Percentiles rank a stretch among this genome's conserved stretches.
Conservation (phyloP, 2,329 filamentous ascomycete genomes). For the Corniculantispora saksenae region DNA sequence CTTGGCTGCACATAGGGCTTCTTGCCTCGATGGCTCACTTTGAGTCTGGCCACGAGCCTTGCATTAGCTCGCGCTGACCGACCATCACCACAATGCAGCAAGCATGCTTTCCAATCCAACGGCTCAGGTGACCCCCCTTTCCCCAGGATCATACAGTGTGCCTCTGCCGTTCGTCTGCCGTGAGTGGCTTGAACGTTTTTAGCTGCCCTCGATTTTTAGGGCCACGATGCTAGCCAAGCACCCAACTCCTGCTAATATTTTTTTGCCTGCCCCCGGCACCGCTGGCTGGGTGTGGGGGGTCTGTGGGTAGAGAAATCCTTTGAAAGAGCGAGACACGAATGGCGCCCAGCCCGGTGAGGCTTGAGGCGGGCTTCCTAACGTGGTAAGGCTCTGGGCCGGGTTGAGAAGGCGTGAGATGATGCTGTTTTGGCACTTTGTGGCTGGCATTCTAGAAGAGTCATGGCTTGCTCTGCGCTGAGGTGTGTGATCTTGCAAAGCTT, state of each 20-base stretch:
- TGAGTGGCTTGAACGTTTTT: too few species aligned
- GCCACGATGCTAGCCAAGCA: too few species aligned
- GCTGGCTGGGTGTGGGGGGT: neutral
- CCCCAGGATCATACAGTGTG: too few species aligned
- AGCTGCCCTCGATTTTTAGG: too few species aligned
- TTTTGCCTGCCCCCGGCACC: too few species aligned
- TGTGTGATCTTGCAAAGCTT: neutral
- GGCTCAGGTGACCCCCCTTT: neutral
- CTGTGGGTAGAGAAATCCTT: neutral
- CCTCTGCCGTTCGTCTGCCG: too few species aligned
- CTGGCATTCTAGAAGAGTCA: slow-evolving; percentile 13
- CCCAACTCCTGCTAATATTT: too few species aligned
- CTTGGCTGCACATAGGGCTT: neutral
- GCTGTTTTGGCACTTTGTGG: neutral
- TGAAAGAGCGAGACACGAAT: neutral
- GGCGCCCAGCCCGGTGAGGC: neutral
- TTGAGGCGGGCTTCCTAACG: neutral
- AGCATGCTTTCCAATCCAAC: too few species aligned
- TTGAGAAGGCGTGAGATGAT: neutral
- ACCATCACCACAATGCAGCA: too few species aligned
- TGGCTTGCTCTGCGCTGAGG: neutral
- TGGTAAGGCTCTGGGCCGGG: neutral
- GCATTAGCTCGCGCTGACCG: neutral
- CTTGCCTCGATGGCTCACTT: neutral
- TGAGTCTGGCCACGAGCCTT: neutral